These are phyloP conservation scores for Neurospora sp. DNA, from an alignment of 495 filamentous ascomycete genomes.

Conservation along the genomic window DNA sequence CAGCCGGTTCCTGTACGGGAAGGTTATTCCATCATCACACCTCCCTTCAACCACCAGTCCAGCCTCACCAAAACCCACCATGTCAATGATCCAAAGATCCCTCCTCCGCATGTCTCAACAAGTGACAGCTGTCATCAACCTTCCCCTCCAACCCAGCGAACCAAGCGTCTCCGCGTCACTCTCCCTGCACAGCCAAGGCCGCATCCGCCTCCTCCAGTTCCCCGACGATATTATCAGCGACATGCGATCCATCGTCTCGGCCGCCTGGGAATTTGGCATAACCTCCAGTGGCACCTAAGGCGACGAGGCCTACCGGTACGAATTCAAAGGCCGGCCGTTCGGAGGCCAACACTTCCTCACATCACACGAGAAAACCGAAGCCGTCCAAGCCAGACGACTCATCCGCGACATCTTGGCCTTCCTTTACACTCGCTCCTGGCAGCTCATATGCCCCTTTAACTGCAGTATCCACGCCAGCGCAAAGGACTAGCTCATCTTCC, in stretches of 20 bases:
- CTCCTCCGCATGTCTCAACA: neutral
- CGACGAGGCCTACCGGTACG: constrained; percentile 5
- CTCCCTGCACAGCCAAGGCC: constrained; percentile 12
- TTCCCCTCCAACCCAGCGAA: neutral
- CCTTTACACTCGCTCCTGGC: constrained; percentile 9
- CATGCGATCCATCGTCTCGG: constrained; percentile 20
- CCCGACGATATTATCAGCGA: constrained; percentile 11
- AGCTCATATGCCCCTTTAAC: constrained; percentile 4
- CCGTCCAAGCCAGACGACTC: constrained; percentile 8
- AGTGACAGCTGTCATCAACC: neutral
- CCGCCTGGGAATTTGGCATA: constrained; percentile 13
- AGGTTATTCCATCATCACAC: neutral
- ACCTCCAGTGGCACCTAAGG: neutral
- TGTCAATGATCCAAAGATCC: neutral
- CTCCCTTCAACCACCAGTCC: neutral
- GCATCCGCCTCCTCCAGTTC: constrained; percentile 12
- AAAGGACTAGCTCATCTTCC: constrained; percentile 15
- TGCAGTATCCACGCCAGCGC: constrained; percentile 4
- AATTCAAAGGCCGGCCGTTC: constrained; percentile 10
- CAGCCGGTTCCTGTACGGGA: neutral
- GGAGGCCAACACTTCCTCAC: constrained; percentile 3
- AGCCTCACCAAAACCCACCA: neutral
- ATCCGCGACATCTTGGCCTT: constrained; percentile 14
- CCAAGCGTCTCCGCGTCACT: constrained; percentile 4
- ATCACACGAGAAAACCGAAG: neutral